phyloP scores from a whole-genome alignment of 2,329 filamentous ascomycete genomes.

The Dothiorella sarmentorum region DNA sequence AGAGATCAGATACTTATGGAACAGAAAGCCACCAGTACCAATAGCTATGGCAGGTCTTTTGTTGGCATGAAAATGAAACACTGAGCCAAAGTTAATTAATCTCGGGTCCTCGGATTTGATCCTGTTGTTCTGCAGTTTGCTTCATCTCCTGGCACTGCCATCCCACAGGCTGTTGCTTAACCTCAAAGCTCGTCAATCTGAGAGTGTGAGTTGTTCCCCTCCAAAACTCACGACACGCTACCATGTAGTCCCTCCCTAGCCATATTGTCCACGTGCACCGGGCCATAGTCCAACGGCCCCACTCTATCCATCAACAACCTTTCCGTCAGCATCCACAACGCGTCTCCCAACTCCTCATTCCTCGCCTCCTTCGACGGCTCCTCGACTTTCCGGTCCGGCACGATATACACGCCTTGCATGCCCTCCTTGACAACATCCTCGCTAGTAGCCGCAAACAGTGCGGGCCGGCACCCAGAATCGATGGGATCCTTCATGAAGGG shows the following conservation, averaged over 20 bases:
- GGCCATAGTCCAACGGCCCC: conserved; percentile 21
- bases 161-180: background rate
- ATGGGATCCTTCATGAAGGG: conserved; percentile 52
- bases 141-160: too few species aligned
- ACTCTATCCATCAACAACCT: conserved; percentile 44
- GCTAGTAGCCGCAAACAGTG: conserved; percentile 48
- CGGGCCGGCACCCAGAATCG: conserved; percentile 46
- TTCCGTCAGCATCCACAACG: conserved; percentile 46
- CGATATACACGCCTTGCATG: conserved; percentile 48
- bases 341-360: conserved; percentile 43
- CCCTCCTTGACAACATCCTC: conserved; percentile 42
- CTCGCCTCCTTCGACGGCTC: conserved; percentile 42
- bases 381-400: conserved; percentile 48
- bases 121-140: too few species aligned
- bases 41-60: too few species aligned
- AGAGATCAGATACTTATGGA: too few species aligned
- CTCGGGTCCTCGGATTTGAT: too few species aligned
- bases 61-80: too few species aligned
- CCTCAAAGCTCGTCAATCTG: too few species aligned
- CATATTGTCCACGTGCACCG: conserved; percentile 9
- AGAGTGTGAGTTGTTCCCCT: too few species aligned
- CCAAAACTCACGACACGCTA: background rate
- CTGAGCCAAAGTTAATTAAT: too few species aligned
- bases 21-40: too few species aligned
- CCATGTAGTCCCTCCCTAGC: conserved; percentile 11